phyloP scores from a whole-genome alignment of 2,329 filamentous ascomycete species.

The Botryotinia globosa region DNA sequence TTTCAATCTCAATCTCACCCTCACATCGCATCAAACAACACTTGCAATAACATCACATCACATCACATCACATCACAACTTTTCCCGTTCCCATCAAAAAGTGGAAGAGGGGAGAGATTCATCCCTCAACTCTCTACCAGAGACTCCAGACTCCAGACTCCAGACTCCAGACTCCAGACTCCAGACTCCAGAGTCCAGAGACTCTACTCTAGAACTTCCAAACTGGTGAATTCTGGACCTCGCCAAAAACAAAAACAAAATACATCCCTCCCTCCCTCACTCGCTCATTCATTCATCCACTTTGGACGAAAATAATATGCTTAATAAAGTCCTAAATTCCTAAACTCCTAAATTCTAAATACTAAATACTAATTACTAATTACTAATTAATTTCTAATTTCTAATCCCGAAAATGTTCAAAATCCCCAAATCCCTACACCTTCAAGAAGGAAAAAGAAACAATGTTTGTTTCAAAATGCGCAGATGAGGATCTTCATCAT shows the following conservation, averaged over 20 bases:
- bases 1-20: background rate
- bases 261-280: background rate
- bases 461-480: background rate
- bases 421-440: background rate
- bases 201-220: background rate
- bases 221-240: background rate
- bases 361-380: too few species aligned
- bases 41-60: too few species aligned
- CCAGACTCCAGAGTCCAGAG: too few species aligned
- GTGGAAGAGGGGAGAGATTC: background rate
- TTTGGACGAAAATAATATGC: conserved; percentile 2
- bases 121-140: background rate
- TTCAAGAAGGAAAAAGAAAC: background rate
- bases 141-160: too few species aligned
- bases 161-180: too few species aligned
- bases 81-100: background rate
- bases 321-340: background rate
- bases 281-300: background rate
- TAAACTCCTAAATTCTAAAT: too few species aligned
- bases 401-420: too few species aligned
- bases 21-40: background rate
- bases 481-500: conserved; percentile 7
- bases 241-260: too few species aligned
- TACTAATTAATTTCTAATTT: background rate
- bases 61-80: too few species aligned